Base-by-base conservation (phyloP, 2,329 filamentous ascomycete genomes). In the Cladosporium sp. region DNA sequence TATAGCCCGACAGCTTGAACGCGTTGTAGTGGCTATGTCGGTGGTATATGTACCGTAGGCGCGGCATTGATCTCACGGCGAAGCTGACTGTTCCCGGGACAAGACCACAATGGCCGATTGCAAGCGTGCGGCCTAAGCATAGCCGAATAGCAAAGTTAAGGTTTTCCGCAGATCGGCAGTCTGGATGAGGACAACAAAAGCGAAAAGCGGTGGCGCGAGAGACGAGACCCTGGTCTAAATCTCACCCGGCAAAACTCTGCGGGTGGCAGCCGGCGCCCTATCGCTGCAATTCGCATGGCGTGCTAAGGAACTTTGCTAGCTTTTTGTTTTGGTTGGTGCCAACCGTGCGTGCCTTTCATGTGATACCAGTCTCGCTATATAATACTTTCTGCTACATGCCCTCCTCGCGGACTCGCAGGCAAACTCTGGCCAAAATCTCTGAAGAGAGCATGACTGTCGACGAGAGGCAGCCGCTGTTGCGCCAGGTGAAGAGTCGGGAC, bases 401-500 rank as follows among this genome's bases (percentile, higher is more conserved):
- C 28, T 55, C n/a, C 52, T 33, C 52, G 18, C 52, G 52, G 18
- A 55, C 52, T 31, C 56, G 56, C 35, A 40, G 56, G 56, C 56
- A 59, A 29, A 37, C 28, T 26, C 23, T 59, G 56, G 56, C 56
- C 21, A 59, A 46, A 37, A 59, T 59, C 12, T 59, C 56, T 18
- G 56, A 59, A n/a, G 56, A 59, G 37, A 59, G 56, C 31, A 65
- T 65, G 63, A 60, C 63, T 21, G 55, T 57, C 56, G 63, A 65
- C 53, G 63, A 65, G 63, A 50, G 63, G 44, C 55, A 65, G 55
- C 63, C 63, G 55, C 50, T 65, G 46, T 56, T 65, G 28, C 63
- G 50, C 21, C 61, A 63, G 50, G 61, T 63, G 23, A 63, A 63
- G 61, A 63, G 61, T n/a, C 61, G 61, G 10, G 61, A 63, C 10